Base-by-base conservation (phyloP, 441 rosid genomes). In the Sinapis alba region DNA sequence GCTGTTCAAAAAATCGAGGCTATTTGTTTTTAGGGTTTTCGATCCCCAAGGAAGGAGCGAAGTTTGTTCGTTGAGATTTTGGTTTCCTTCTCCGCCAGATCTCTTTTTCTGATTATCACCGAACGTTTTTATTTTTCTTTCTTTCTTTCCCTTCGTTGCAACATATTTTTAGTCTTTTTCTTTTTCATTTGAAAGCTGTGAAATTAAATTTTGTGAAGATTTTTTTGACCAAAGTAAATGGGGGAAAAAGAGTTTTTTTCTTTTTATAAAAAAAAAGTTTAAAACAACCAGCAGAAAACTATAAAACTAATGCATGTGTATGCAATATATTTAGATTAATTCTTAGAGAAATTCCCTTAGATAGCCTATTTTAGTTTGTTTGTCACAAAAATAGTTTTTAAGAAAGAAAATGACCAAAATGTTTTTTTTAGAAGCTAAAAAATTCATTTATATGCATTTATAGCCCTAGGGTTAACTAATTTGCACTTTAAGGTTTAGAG, bases 1-100 rank as follows among this genome's bases (percentile, higher is more conserved):
- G 19, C 12, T 61, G 27, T 63, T 63, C 38, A 21, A 23, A 18
- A 56, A 64, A 62, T 57, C 45, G 45, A 70, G 26, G 53, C 59
- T 21, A 62, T 38, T 47, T 75, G 53, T 69, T 47, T 27, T 20
- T 61, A 68, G 78, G 81, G 70, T 72, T 78, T 64, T 88, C 84
- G 89, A 86, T 82, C 85, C 41, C 84, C 83, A 23, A 75, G 11
- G 76, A 45, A 66, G 38, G 65, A 71, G 3, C 19, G 0, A 74
- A 28, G 30, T 47, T 62, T 28, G 66, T 57, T 81, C 58, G 71
- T 63, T 23, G 30, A 34, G 27, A 60, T 26, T 28, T 72, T 58
- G 27, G 0, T 43, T 62, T 27, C 65, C 34, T 62, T 62, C 21
- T 74, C 62, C 41, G 56, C 59, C 81, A 79, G 86, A 84, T 84